phyloP scores from a whole-genome alignment of 345 rosid genomes.

The Lumnitzera racemosa region DNA sequence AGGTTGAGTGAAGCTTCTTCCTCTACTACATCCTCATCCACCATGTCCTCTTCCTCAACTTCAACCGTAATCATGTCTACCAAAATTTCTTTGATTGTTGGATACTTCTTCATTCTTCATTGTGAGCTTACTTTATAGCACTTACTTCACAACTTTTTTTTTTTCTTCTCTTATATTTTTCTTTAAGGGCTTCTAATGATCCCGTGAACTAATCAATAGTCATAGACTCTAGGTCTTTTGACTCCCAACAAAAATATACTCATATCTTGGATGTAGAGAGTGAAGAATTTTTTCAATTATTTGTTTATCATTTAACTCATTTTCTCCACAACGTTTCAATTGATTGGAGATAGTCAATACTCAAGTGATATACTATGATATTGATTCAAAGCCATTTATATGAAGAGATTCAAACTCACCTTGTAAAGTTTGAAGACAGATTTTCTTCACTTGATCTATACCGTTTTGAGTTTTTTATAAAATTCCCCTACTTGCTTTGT shows the following conservation, averaged over 20 bases:
- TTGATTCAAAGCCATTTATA: not conserved
- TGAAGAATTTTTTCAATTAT: conserved; percentile 5
- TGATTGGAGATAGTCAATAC: conserved; percentile 1
- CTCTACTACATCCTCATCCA: too few relatives aligned
- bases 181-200: conserved; percentile 8
- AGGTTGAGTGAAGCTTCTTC: too few relatives aligned
- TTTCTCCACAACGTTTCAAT: conserved; percentile 6
- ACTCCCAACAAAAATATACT: conserved; percentile 6
- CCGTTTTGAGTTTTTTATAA: too few relatives aligned
- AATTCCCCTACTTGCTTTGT: too few relatives aligned
- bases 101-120: not conserved
- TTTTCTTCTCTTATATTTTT: not conserved
- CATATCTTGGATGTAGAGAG: not conserved
- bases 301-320: not conserved
- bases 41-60: too few relatives aligned
- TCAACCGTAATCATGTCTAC: too few relatives aligned
- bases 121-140: conserved; percentile 3
- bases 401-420: not conserved
- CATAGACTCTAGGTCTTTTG: conserved; percentile 1
- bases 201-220: conserved; percentile 3
- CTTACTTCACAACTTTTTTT: not conserved
- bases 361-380: not conserved
- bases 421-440: conserved; percentile 1
- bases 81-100: too few relatives aligned
- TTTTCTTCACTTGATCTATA: conserved; percentile 7